phyloP scores from a whole-genome alignment of 1,139 yeast genomes.

The Lodderomyces elongisporus region DNA sequence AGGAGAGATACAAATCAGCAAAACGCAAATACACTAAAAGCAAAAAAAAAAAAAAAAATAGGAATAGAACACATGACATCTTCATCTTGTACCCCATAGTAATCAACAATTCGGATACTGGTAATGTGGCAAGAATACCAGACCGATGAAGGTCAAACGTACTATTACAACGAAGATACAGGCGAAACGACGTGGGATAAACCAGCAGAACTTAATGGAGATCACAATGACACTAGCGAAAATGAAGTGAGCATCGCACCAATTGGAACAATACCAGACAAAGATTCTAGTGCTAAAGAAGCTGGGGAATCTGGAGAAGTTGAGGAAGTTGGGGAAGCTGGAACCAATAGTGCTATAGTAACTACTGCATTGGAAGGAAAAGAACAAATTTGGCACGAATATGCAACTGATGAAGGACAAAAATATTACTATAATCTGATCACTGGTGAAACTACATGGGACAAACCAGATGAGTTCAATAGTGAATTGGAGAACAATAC shows the following conservation, averaged over 20 bases:
- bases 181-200: constrained; percentile 77
- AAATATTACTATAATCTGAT: constrained; percentile 66
- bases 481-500: no score
- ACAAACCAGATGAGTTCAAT: constrained; percentile 49
- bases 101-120: background rate
- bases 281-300: constrained; percentile 3
- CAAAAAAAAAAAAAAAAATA: no score
- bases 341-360: no score
- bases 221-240: no score
- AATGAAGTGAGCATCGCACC: no score
- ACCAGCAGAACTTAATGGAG: constrained; percentile 48
- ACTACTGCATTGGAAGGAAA: background rate
- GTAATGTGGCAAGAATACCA: constrained; percentile 56
- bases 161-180: constrained; percentile 65
- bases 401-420: constrained; percentile 63
- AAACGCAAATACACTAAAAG: background rate
- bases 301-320: constrained; percentile 3
- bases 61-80: background rate
- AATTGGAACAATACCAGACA: no score
- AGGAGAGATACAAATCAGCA: background rate
- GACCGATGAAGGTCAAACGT: constrained; percentile 66
- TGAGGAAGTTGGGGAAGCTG: constrained; percentile 2
- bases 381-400: constrained; percentile 78
- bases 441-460: constrained; percentile 78
- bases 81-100: background rate